Base-by-base conservation (phyloP, 2,329 filamentous ascomycete species). In the Ophiocordyceps camponoti-leonardi region DNA sequence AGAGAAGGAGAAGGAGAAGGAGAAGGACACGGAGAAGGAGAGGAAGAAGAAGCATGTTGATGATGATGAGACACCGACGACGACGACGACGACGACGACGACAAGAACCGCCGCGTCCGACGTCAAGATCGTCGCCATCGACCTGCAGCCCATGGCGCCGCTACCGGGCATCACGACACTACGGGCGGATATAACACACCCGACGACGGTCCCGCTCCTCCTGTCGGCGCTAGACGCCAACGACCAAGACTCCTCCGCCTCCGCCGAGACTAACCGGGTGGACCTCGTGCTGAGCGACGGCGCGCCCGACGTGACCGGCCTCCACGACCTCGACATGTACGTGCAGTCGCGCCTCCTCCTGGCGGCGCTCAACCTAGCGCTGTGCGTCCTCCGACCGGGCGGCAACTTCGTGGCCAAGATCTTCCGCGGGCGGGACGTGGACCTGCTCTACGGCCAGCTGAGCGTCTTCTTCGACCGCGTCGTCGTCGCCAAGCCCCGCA, bases 331-430 rank as follows among this genome's bases (percentile, higher is more conserved):
- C 33, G 92, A 98, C 63, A 96, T 96, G 53, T 98, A 98, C 64
- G 85, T 98, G 18, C 92, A 98, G 65, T 88, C 85, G 10, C 92
- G 96, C 64, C 74, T 98, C 10, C 80, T 98, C 44, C 95, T 93
- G 62, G 86, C 90, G 0, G 92, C 92, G 0, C 75, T 98, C 19
- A 94, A 95, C 61, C 77, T 98, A 3, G 87, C 92, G 0, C 77
- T 95, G 13, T 94, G 90, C 58, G 87, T 98, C 13, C 75, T 98
- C 20, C 83, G 84, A 48, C 88, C 88, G 0, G 92, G 92, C 41
- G 92, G 92, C 50, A 94, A 86, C 57, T 98, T 98, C 55, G 90
- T 98, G 8, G 92, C 92, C 48, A 98, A 98, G 69, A 95, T 98
- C 49, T 98, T 98, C 67, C 72, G 92, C 16, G 88, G 86, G 16